phyloP scores from a whole-genome alignment of 192 early-diverging fungal species.

The Powellomyces hirtus region DNA sequence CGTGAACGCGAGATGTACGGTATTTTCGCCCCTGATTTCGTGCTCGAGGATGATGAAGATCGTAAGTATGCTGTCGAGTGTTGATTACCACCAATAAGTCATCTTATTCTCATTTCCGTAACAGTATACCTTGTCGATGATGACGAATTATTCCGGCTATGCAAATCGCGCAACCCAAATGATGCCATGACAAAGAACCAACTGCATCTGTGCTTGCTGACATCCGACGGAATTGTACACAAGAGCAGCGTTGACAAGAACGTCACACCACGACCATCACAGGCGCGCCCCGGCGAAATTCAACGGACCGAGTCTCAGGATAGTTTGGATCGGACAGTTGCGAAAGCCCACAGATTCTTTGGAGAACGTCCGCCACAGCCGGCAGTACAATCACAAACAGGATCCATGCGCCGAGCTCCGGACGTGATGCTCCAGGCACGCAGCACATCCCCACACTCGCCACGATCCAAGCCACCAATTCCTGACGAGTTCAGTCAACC shows the following conservation, averaged over 20 bases:
- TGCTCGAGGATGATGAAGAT: conserved; percentile 1
- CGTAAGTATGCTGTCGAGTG: conserved; percentile 2
- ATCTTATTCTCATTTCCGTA: neutral
- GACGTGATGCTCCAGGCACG: neutral
- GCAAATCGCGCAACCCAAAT: conserved; percentile 32
- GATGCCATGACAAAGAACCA: neutral
- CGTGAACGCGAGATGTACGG: conserved; percentile 30
- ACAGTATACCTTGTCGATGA: conserved; percentile 45
- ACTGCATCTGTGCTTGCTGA: neutral
- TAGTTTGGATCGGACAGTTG: neutral
- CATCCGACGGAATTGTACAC: neutral
- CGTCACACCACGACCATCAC: neutral
- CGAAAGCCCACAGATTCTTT: conserved; percentile 14
- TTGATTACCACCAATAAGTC: neutral
- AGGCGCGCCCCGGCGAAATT: neutral
- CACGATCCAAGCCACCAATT: too few relatives aligned
- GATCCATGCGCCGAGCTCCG: neutral
- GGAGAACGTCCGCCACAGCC: conserved; percentile 12
- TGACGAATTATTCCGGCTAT: conserved; percentile 76
- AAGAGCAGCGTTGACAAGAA: neutral
- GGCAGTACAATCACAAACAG: neutral
- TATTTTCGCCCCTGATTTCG: conserved; percentile 22
- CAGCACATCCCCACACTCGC: too few relatives aligned
- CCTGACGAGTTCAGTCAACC: too few relatives aligned
- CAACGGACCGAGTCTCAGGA: conserved; percentile 8